phyloP scores from a whole-genome alignment of 2,329 filamentous ascomycete species.

The Fusarium nisikadoi region DNA sequence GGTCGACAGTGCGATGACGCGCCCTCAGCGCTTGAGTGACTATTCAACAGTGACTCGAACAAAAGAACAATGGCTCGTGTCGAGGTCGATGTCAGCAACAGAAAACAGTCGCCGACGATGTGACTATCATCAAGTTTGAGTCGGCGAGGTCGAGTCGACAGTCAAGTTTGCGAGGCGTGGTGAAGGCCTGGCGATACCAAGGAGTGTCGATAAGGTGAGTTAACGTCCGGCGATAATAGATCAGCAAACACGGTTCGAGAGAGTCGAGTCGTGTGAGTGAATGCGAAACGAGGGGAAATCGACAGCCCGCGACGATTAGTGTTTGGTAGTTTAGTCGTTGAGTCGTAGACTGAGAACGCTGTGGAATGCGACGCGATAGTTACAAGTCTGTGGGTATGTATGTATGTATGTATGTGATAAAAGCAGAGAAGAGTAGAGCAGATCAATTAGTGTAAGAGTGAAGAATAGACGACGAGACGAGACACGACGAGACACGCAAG shows the following conservation, averaged over 20 bases:
- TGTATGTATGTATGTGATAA: slow-evolving; percentile 15
- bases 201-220: slow-evolving; percentile 23
- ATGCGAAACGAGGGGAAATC: slow-evolving; percentile 40
- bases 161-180: slow-evolving; percentile 7
- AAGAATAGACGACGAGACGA: slow-evolving; percentile 10
- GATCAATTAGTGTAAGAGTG: slow-evolving; percentile 30
- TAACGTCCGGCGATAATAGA: slow-evolving; percentile 4
- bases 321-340: slow-evolving; percentile 24
- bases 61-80: slow-evolving; percentile 1
- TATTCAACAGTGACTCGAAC: slow-evolving; percentile 16
- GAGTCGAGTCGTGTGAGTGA: slow-evolving; percentile 7
- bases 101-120: slow-evolving; percentile 22
- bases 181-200: slow-evolving; percentile 23
- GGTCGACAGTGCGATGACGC: slow-evolving; percentile 34
- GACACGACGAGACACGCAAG: slow-evolving; percentile 22
- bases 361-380: slow-evolving; percentile 18
- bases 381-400: slow-evolving; percentile 16
- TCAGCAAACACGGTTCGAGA: slow-evolving; percentile 18
- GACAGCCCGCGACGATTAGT: slow-evolving; percentile 45
- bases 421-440: slow-evolving; percentile 22
- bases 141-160: slow-evolving; percentile 3
- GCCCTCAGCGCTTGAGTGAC: slow-evolving; percentile 39
- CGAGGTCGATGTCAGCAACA: slow-evolving; percentile 16
- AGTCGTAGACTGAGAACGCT: slow-evolving; percentile 27
- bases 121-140: slow-evolving; percentile 20